Evolutionary conservation across 2,329 filamentous ascomycete species (phyloP), one percentile per base, ranked within the genome.

Genomic region (Calonectria honghensis): DNA sequence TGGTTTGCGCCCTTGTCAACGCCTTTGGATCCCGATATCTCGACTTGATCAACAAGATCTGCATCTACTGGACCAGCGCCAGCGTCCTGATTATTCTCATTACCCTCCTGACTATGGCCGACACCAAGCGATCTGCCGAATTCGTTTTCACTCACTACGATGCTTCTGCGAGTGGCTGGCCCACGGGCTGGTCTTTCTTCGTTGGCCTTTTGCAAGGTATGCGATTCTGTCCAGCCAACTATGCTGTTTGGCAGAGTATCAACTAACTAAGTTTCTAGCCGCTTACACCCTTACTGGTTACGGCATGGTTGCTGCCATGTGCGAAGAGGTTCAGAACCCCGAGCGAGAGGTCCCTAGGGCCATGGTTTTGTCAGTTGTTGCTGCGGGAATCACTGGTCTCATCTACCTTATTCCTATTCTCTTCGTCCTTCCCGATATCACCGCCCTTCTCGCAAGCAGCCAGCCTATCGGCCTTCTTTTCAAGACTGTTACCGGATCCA

Each of bases 391-490:
- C 51, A 94, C 92, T 2, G 92, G 92, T 39, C 88, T 85, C 75
- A 66, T 85, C 77, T 96, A 94, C 83, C 84, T 96, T 29, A 90
- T 96, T 63, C 93, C 94, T 0, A 89, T 96, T 75, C 88, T 96
- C 39, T 96, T 96, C 83, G 93, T 95, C 50, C 87, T 96, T 41
- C 94, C 94, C 0, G 89, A 93, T 66, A 89, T 95, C 6, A 80
- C 90, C 73, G 83, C 86, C 24, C 89, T 96, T 18, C 90, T 94
- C 35, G 84, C 92, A 11, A 94, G 91, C 73, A 93, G 92, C 24
- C 94, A 96, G 80, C 94, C 94, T 1, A 94, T 96, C 76, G 93
- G 93, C 9, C 86, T 93, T 6, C 86, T 96, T 37, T 96, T 96
- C 89, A 94, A 94, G 85, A 92, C 87, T 0, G 94, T 92, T 10